Percentiles rank a stretch among this genome's conserved stretches.
Conservation (phyloP, 140 eudicot species). For the Stevia rebaudiana region DNA sequence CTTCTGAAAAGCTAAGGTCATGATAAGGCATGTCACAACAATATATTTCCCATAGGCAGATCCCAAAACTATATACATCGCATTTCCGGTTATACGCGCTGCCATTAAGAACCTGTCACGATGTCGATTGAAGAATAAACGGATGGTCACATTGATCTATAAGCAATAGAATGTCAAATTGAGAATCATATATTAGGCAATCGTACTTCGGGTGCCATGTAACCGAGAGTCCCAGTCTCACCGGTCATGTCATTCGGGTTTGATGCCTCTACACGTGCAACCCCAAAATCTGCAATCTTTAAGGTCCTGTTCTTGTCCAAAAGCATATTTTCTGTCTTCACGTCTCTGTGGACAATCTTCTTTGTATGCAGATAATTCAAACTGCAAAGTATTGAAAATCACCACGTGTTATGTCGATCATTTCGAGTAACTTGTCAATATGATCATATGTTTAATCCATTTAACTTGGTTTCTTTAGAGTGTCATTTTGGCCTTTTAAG, state of each 20-base stretch:
- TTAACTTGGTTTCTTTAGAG: too few species aligned
- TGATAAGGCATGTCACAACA: conserved; percentile 99
- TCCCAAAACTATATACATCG: conserved; percentile 88
- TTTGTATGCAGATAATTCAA: conserved; percentile 76
- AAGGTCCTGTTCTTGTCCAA: conserved; percentile 73
- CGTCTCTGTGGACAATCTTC: conserved; percentile 95
- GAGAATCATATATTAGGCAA: not conserved
- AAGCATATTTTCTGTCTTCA: conserved; percentile 95
- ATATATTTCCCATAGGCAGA: conserved; percentile 91
- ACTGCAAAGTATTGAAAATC: conserved; percentile 31
- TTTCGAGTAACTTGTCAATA: not conserved
- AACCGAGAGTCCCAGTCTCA: conserved; percentile 93
- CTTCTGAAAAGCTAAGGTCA: conserved; percentile 90
- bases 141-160: not conserved
- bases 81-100: conserved; percentile 81
- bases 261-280: conserved; percentile 91
- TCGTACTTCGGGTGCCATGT: conserved; percentile 97
- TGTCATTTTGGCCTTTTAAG: too few species aligned
- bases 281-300: conserved; percentile 90
- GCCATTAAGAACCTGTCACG: conserved; percentile 72
- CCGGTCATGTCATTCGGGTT: conserved; percentile 96
- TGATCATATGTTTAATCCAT: not conserved
- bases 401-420: too few species aligned
- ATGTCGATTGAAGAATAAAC: not conserved
- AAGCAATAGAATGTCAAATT: not conserved